Percentiles rank a stretch among this genome's conserved stretches.
These are phyloP conservation scores for Cladosporium sp. DNA, from an alignment of 2,329 filamentous ascomycete species.

Conservation along the genomic window DNA sequence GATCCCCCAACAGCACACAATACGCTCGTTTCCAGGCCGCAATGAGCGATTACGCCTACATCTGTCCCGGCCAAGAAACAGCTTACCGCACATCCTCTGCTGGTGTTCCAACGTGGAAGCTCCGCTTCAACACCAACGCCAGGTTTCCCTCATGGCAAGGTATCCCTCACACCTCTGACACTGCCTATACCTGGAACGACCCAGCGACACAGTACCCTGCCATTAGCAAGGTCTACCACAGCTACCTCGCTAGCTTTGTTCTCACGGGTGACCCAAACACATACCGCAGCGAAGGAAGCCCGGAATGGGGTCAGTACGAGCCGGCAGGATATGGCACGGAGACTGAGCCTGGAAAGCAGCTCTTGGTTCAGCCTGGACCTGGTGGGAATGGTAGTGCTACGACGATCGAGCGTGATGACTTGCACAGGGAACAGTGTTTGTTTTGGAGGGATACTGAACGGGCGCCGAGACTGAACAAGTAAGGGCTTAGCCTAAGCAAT, in stretches of 20 bases:
- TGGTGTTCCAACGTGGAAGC: constrained; percentile 14
- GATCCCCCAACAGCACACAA: constrained; percentile 29
- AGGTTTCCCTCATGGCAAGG: constrained; percentile 12
- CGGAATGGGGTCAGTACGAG: constrained; percentile 47
- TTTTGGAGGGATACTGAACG: constrained; percentile 18
- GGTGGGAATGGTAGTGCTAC: neutral
- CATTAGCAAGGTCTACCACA: constrained; percentile 28
- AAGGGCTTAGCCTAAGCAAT: neutral
- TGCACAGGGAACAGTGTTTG: constrained; percentile 13
- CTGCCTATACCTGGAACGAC: constrained; percentile 13
- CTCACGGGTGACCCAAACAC: constrained; percentile 65
- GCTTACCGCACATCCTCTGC: constrained; percentile 43
- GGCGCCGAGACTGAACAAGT: constrained; percentile 15
- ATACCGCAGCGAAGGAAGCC: constrained; percentile 47
- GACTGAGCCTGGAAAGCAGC: neutral
- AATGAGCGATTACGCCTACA: constrained; percentile 65
- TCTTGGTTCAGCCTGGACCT: constrained; percentile 14
- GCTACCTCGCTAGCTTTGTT: constrained; percentile 76
- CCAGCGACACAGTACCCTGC: constrained; percentile 1
- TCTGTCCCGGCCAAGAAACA: constrained; percentile 63
- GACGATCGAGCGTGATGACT: neutral
- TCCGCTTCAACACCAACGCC: constrained; percentile 18
- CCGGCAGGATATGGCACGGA: constrained; percentile 6
- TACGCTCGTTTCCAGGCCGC: constrained; percentile 56
- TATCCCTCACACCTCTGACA: constrained; percentile 16